A percentile compares a stretch with the other conserved stretches of the same genome.
These are phyloP conservation scores for Blepharisma stoltei DNA, from an alignment of 73 alveolate genomes.

Conservation along the genomic window DNA sequence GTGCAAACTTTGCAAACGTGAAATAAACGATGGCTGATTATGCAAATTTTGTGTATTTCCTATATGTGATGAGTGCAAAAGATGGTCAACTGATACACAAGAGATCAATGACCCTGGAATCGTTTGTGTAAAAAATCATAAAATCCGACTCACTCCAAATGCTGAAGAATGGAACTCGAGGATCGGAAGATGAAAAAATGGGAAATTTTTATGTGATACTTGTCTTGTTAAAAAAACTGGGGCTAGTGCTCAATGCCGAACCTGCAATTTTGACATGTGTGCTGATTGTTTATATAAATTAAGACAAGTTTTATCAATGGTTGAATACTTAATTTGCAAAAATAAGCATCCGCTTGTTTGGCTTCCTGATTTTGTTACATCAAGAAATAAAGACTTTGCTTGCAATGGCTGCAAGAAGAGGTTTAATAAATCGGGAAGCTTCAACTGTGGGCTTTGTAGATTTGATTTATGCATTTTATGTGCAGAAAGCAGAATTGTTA, in stretches of 20 bases:
- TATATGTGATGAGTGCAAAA: conserved; percentile 14
- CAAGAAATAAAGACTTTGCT: not conserved
- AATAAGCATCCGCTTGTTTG: conserved; percentile 16
- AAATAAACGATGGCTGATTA: too few species aligned
- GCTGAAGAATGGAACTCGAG: not conserved
- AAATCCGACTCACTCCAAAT: not conserved
- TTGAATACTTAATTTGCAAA: not conserved
- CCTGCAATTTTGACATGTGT: conserved; percentile 14
- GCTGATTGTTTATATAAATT: conserved; percentile 1
- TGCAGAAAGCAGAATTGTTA: too few species aligned
- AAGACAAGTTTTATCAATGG: not conserved
- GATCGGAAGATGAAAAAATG: not conserved
- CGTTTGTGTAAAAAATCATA: not conserved
- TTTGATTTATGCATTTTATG: not conserved
- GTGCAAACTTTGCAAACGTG: too few species aligned
- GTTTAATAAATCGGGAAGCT: not conserved
- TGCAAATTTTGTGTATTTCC: too few species aligned
- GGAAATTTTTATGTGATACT: conserved; percentile 17
- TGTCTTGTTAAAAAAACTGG: not conserved
- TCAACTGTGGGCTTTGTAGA: not conserved
- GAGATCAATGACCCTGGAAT: not conserved
- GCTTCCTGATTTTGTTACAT: not conserved
- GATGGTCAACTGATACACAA: not conserved
- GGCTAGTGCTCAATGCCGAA: conserved; percentile 23
- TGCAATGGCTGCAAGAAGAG: not conserved